These are phyloP conservation scores for Colletotrichum zoysiae DNA, from an alignment of 2,329 filamentous ascomycete species.

Conservation along the genomic window DNA sequence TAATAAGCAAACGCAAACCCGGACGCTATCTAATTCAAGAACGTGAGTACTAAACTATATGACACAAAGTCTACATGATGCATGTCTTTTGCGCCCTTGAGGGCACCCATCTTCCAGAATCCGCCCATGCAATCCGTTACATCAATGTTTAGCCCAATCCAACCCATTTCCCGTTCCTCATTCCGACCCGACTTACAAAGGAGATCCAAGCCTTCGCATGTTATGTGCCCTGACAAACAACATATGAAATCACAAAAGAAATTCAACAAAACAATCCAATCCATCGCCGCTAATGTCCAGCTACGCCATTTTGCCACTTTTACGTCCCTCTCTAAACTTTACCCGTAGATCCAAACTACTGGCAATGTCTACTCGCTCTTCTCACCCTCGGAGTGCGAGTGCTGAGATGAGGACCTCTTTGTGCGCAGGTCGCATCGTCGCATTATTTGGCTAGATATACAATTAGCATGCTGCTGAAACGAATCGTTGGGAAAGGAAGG, in stretches of 20 bases:
- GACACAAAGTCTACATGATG: conserved; percentile 38
- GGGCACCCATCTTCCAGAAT: conserved; percentile 30
- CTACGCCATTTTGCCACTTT: neutral
- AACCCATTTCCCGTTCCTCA: conserved; percentile 11
- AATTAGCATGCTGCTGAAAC: conserved; percentile 15
- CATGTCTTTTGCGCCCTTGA: conserved; percentile 33
- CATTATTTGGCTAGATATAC: conserved; percentile 35
- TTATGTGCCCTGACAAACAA: conserved; percentile 1
- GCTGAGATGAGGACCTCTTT: conserved; percentile 35
- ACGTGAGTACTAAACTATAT: conserved; percentile 21
- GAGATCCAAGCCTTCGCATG: conserved; percentile 3
- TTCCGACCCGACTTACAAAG: conserved; percentile 15
- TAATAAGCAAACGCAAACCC: conserved; percentile 10
- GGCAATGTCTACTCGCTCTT: conserved; percentile 30
- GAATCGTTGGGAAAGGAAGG: neutral
- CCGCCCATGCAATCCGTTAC: conserved; percentile 38
- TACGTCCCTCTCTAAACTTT: neutral
- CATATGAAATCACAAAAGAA: conserved; percentile 24
- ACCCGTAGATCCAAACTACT: neutral
- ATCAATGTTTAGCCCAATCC: conserved; percentile 30
- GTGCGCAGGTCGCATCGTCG: conserved; percentile 39
- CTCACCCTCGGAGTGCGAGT: conserved; percentile 32
- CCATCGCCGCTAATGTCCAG: neutral
- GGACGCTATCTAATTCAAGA: conserved; percentile 23
- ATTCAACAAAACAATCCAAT: neutral